Percentiles rank a stretch among this genome's conserved stretches.
These are phyloP conservation scores for Nadsonia commutata DNA, from an alignment of 1,139 yeast genomes.

Conservation along the genomic window DNA sequence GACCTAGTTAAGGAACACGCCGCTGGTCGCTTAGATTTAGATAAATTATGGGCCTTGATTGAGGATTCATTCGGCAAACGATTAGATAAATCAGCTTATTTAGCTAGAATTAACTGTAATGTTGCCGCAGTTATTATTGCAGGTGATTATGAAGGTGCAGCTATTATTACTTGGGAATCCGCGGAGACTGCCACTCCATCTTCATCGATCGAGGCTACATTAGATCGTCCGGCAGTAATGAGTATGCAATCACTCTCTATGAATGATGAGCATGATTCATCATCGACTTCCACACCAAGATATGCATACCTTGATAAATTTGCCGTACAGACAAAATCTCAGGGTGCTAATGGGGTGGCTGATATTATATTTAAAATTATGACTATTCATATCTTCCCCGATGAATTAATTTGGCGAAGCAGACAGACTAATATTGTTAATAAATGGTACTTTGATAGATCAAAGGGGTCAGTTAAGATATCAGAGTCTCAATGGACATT, in stretches of 20 bases:
- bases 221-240: slow-evolving; percentile 1
- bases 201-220: neutral
- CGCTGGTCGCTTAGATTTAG: slow-evolving; percentile 39
- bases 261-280: neutral
- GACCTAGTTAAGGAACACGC: slow-evolving; percentile 31
- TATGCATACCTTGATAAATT: slow-evolving; percentile 75
- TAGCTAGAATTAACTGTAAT: slow-evolving; percentile 44
- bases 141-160: slow-evolving; percentile 94
- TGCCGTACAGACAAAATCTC: slow-evolving; percentile 70
- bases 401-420: slow-evolving; percentile 82
- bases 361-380: slow-evolving; percentile 81
- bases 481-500: slow-evolving; percentile 49
- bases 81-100: slow-evolving; percentile 50
- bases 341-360: slow-evolving; percentile 88
- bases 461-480: slow-evolving; percentile 50
- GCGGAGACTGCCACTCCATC: slow-evolving; percentile 10
- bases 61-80: slow-evolving; percentile 67
- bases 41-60: slow-evolving; percentile 42
- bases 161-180: slow-evolving; percentile 70
- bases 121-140: slow-evolving; percentile 70
- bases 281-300: slow-evolving; percentile 15
- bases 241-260: neutral
- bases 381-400: slow-evolving; percentile 46
- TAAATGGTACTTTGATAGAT: slow-evolving; percentile 93
- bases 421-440: slow-evolving; percentile 77